Conservation (phyloP, 768 basidiomycete species). For the Hericium erinaceus region DNA sequence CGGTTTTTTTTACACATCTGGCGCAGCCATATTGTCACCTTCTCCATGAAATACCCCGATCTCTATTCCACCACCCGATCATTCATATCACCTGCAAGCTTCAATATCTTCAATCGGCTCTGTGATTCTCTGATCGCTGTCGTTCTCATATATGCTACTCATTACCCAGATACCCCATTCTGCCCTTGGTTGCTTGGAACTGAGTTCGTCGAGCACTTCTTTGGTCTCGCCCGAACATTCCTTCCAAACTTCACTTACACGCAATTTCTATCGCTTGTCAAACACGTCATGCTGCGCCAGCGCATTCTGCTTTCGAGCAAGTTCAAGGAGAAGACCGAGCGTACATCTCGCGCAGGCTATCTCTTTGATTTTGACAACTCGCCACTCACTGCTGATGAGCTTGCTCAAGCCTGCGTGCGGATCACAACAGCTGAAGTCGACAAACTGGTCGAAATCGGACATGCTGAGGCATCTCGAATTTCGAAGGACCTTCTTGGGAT, state of each 20-base stretch:
- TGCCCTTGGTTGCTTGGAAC: constrained; percentile 18
- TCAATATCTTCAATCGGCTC: constrained; percentile 21
- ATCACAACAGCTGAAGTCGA: not conserved
- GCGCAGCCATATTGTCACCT: constrained; percentile 9
- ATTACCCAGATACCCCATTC: constrained; percentile 18
- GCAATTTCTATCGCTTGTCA: constrained; percentile 19
- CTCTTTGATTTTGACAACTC: constrained; percentile 14
- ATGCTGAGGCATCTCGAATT: not conserved
- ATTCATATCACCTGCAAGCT: constrained; percentile 19
- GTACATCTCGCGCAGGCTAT: constrained; percentile 13
- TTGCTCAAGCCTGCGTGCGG: not conserved
- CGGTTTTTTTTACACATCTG: constrained; percentile 19
- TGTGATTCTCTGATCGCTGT: constrained; percentile 20
- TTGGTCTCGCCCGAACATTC: constrained; percentile 18
- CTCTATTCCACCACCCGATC: constrained; percentile 15
- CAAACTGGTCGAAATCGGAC: not conserved
- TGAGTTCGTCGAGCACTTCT: constrained; percentile 22
- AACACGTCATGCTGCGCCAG: constrained; percentile 21
- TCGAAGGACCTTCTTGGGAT: not conserved
- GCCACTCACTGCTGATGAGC: constrained; percentile 2
- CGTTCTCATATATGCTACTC: constrained; percentile 10
- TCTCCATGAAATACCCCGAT: constrained; percentile 14
- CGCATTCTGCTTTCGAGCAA: constrained; percentile 17
- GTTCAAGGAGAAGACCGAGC: constrained; percentile 15
- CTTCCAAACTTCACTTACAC: constrained; percentile 22